Conservation (phyloP, 2,329 filamentous ascomycete species). For the Nigrospora oryzae region DNA sequence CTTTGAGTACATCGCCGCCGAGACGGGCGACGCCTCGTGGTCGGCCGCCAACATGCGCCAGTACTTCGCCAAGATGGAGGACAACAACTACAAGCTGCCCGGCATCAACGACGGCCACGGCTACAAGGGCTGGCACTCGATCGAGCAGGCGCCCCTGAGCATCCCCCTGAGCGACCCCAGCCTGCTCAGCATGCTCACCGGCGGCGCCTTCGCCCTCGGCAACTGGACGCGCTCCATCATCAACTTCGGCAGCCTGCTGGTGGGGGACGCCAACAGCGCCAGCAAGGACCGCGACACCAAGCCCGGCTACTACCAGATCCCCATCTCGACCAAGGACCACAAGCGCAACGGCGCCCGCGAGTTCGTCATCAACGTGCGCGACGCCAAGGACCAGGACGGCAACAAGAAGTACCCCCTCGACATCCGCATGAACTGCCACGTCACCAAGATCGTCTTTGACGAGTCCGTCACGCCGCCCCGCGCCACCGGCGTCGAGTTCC, state of each 20-base stretch:
- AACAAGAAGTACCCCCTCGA: slow-evolving; percentile 47
- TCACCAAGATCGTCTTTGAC: slow-evolving; percentile 36
- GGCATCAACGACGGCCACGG: slow-evolving; percentile 52
- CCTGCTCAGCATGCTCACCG: slow-evolving; percentile 41
- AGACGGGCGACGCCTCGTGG: slow-evolving; percentile 51
- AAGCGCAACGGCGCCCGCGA: slow-evolving; percentile 47
- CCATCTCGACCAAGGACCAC: slow-evolving; percentile 41
- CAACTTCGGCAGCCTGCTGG: slow-evolving; percentile 30
- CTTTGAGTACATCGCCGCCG: slow-evolving; percentile 39
- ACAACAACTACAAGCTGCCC: slow-evolving; percentile 43
- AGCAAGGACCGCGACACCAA: slow-evolving; percentile 31
- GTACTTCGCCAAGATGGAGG: slow-evolving; percentile 46
- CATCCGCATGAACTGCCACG: slow-evolving; percentile 37
- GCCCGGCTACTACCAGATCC: slow-evolving; percentile 48
- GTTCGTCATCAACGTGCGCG: slow-evolving; percentile 41
- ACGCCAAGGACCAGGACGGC: slow-evolving; percentile 38
- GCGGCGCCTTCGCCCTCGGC: slow-evolving; percentile 43
- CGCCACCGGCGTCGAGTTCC: slow-evolving; percentile 40
- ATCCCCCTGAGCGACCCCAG: slow-evolving; percentile 43
- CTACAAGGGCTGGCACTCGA: slow-evolving; percentile 47
- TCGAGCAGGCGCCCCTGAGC: slow-evolving; percentile 38
- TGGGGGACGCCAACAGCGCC: slow-evolving; percentile 43
- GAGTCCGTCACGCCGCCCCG: slow-evolving; percentile 24
- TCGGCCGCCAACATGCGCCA: slow-evolving; percentile 46
- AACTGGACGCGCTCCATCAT: slow-evolving; percentile 21